Conservation (phyloP, 495 filamentous ascomycete species). For the Pyrenula aspistea region DNA sequence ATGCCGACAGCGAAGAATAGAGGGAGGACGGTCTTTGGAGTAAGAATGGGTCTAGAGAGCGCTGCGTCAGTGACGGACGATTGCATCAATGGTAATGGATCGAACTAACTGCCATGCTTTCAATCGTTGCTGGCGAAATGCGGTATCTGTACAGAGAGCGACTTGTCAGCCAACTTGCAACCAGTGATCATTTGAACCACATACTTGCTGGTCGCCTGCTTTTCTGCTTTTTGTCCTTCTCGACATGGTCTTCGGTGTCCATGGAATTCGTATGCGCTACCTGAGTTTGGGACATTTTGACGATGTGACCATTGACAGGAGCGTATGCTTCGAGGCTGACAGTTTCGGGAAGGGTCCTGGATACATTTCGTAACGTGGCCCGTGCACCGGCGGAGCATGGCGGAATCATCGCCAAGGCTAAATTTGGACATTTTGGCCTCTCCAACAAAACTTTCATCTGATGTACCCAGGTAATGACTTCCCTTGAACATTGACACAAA, state of each 20-base stretch:
- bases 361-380: neutral
- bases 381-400: neutral
- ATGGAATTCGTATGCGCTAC: constrained; percentile 31
- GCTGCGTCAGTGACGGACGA: constrained; percentile 6
- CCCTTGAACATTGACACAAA: too few relatives aligned
- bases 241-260: constrained; percentile 32
- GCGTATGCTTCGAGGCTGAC: neutral
- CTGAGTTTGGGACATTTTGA: constrained; percentile 36
- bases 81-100: neutral
- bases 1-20: constrained; percentile 79
- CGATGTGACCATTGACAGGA: neutral
- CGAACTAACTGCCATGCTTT: constrained; percentile 83
- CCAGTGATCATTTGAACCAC: neutral
- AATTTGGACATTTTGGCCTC: too few relatives aligned
- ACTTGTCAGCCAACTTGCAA: neutral
- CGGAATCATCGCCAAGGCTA: neutral
- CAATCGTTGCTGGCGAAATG: constrained; percentile 81
- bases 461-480: too few relatives aligned
- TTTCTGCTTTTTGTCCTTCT: constrained; percentile 60
- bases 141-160: constrained; percentile 51
- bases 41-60: constrained; percentile 64
- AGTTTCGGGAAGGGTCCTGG: neutral
- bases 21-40: constrained; percentile 82
- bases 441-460: too few relatives aligned
- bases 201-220: constrained; percentile 74